Evolutionary conservation across 306 rosid genomes (phyloP).

Genomic region (Pyrus pyrifolia): DNA sequence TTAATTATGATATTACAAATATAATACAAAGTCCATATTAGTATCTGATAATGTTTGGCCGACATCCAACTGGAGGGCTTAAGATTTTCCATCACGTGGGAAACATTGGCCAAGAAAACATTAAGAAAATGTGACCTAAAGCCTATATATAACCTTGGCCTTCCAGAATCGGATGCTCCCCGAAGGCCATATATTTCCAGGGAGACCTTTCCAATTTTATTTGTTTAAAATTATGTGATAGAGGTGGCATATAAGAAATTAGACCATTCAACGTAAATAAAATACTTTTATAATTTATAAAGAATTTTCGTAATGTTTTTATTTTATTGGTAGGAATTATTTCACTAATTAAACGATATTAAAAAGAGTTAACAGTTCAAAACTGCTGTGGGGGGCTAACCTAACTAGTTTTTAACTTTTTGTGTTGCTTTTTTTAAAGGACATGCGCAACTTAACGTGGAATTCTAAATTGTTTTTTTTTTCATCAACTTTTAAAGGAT

Average conservation of each 20-base stretch:
- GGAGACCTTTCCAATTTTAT: not conserved
- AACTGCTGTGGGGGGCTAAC: not conserved
- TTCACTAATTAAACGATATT: not conserved
- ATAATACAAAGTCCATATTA: not conserved
- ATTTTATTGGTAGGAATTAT: not conserved
- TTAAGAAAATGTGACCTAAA: not conserved
- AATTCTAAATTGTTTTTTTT: no score
- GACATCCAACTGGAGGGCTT: constrained; percentile 12
- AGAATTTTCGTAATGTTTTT: not conserved
- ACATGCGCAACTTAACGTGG: no score
- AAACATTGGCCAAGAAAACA: constrained; percentile 19
- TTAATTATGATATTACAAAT: not conserved
- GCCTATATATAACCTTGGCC: not conserved
- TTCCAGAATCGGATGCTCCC: not conserved
- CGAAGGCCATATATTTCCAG: not conserved
- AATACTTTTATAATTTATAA: not conserved
- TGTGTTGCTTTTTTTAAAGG: no score
- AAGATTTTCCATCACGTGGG: constrained; percentile 33
- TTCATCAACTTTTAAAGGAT: no score
- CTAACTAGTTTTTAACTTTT: not conserved
- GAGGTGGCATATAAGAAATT: not conserved
- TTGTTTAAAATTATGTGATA: not conserved
- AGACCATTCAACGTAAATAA: not conserved
- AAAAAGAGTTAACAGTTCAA: not conserved
- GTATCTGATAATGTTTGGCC: constrained; percentile 28